Percentiles rank a stretch among this genome's conserved stretches.
Evolutionary conservation across 192 early-diverging fungal genomes (phyloP).

Genomic region (Entomortierella lignicola): DNA sequence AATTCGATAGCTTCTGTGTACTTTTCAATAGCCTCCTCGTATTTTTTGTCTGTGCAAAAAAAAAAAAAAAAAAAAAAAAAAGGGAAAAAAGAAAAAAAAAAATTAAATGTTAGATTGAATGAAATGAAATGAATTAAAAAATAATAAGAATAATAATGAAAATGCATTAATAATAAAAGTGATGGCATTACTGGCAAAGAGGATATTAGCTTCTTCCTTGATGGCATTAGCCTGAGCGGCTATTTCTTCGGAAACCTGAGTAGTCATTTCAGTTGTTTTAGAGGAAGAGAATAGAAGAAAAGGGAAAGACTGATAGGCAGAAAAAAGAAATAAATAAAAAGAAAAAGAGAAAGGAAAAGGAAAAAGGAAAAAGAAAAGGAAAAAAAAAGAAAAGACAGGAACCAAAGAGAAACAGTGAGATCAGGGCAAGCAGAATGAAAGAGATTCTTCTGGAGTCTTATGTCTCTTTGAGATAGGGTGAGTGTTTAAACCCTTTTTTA

Average conservation of each 20-base stretch:
- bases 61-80: background rate
- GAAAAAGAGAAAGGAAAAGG: background rate
- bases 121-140: too few relatives aligned
- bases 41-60: slow-evolving; percentile 64
- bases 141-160: background rate
- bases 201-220: slow-evolving; percentile 76
- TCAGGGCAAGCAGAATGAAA: background rate
- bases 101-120: slow-evolving; percentile 1
- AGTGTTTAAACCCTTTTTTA: too few relatives aligned
- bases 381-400: background rate
- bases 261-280: slow-evolving; percentile 16
- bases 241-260: slow-evolving; percentile 53
- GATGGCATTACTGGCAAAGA: slow-evolving; percentile 64
- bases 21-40: slow-evolving; percentile 88
- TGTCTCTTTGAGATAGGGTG: background rate
- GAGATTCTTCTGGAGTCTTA: background rate
- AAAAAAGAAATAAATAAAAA: background rate
- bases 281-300: background rate
- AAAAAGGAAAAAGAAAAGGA: background rate
- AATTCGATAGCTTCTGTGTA: slow-evolving; percentile 90
- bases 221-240: slow-evolving; percentile 60
- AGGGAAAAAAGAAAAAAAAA: background rate
- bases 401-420: background rate
- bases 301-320: background rate
- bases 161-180: background rate